phyloP scores from a whole-genome alignment of 345 rosid genomes.

The Populus deltoides region DNA sequence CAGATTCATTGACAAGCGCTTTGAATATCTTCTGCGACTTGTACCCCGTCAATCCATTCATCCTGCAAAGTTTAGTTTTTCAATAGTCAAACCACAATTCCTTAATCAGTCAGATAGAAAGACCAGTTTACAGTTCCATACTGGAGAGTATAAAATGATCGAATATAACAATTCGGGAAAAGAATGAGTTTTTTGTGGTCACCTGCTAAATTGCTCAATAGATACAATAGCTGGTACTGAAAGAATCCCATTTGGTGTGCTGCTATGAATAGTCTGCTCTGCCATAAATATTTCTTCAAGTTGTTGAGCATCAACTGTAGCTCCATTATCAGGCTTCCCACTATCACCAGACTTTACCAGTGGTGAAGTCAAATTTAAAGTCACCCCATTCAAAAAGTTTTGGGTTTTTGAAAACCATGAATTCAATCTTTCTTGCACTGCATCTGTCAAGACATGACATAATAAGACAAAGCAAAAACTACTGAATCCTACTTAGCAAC shows the following conservation, averaged over 20 bases:
- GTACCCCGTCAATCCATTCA: conserved; percentile 87
- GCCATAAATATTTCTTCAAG: conserved; percentile 68
- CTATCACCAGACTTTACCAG: conserved; percentile 47
- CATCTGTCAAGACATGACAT: conserved; percentile 37
- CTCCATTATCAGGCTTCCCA: conserved; percentile 47
- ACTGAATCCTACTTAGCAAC: neutral
- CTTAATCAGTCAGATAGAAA: conserved; percentile 22
- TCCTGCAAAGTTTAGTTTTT: conserved; percentile 60
- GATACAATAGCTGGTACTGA: conserved; percentile 76
- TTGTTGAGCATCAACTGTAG: conserved; percentile 39
- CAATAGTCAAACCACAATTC: conserved; percentile 37
- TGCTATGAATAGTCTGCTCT: conserved; percentile 62
- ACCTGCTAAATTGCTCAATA: conserved; percentile 98
- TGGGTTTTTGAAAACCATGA: conserved; percentile 86
- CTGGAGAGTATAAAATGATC: neutral
- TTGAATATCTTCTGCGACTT: conserved; percentile 79
- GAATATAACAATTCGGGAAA: neutral
- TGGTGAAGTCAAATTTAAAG: conserved; percentile 30
- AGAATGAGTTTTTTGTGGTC: conserved; percentile 6
- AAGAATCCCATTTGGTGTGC: conserved; percentile 58
- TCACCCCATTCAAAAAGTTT: conserved; percentile 47
- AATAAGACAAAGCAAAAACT: neutral
- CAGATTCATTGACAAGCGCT: conserved; percentile 63
- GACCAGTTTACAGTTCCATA: neutral
- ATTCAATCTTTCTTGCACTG: conserved; percentile 66